Percentiles rank a stretch among this genome's conserved stretches.
Conservation (phyloP, 495 filamentous ascomycete genomes). For the Hypomontagnella monticulosa region DNA sequence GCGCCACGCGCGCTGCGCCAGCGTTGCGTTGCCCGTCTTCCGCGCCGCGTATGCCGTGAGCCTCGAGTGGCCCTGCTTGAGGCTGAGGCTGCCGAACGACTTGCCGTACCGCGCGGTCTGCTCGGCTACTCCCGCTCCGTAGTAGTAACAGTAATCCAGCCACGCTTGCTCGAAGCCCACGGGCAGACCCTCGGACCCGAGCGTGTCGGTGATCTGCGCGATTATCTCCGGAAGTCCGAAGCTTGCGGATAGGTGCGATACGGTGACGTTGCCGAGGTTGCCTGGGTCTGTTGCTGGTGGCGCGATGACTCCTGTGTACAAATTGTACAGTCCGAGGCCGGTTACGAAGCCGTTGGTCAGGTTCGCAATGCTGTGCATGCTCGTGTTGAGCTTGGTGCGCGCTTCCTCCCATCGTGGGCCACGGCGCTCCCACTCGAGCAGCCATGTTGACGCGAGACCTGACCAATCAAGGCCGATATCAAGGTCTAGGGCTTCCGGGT, state of each 20-base stretch:
- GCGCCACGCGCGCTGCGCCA: conserved; percentile 54
- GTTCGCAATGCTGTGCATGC: conserved; percentile 52
- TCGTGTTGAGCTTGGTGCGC: conserved; percentile 48
- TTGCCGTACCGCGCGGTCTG: conserved; percentile 55
- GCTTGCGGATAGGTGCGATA: conserved; percentile 57
- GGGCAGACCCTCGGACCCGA: conserved; percentile 38
- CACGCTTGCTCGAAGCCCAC: conserved; percentile 52
- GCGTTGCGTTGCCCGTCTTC: conserved; percentile 43
- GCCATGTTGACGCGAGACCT: conserved; percentile 56
- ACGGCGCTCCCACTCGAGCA: conserved; percentile 59
- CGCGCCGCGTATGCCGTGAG: conserved; percentile 55
- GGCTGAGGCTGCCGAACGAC: conserved; percentile 50
- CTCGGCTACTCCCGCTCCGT: conserved; percentile 47
- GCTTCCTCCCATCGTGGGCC: conserved; percentile 56
- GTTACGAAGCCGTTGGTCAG: conserved; percentile 61
- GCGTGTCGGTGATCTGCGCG: conserved; percentile 51
- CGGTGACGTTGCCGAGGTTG: conserved; percentile 51
- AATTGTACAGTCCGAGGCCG: conserved; percentile 55
- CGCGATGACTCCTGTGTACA: conserved; percentile 48
- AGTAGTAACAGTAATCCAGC: conserved; percentile 60
- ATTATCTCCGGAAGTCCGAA: conserved; percentile 59
- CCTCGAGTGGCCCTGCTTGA: conserved; percentile 58
- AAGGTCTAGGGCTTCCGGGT: conserved; percentile 56
- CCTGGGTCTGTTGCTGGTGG: conserved; percentile 54
- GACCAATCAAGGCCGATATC: conserved; percentile 60